Base-by-base conservation (phyloP, 1,284 basidiomycete genomes). In the Pascua guehoae region DNA sequence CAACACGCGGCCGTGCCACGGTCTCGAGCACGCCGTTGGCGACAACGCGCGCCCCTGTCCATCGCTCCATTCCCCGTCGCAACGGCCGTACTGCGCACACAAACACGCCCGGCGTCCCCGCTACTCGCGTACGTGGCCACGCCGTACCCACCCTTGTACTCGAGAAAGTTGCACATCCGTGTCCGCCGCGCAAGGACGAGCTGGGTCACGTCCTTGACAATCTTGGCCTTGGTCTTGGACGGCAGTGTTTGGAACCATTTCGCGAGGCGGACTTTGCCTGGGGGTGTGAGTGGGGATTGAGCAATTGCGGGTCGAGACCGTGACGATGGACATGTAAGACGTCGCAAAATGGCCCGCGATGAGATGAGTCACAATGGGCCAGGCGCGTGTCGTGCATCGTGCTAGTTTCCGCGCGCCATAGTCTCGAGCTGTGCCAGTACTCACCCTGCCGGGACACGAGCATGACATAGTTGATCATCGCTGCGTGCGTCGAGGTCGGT, bases 241-340 rank as follows among this genome's bases (percentile, higher is more conserved):
- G 90, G 84, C 81, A 98, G 87, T 1, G 96, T 98, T 47, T 89
- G 88, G 78, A 95, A 99, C 96, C 96, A 99, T 84, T 99, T 99
- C 24, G 94, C 88, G 47, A 98, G 85, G 61, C 96, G 87, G 57
- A 98, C 91, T 83, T 98, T 98, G 67, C 95, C 95, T 93, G 72
- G 1, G n/a, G 24, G 18, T 40, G 14, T 41, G 17, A n/a, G 42
- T n/a, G 44, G 24, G 24, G 24, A n/a, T n/a, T 46, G 2, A 46
- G 15, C 16, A 15, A 9, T 12, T 41, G 4, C 12, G 4, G 41
- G n/a, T 41, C 41, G 41, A 41, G 12, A 14, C n/a, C 3, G 8
- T 4, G 12, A 41, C 12, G 41, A 41, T 41, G 41, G 41, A 8
- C 51, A 53, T n/a, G n/a, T n/a, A 49, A 61, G 57, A 24, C 36